These are phyloP conservation scores for Fusarium nurragi DNA, from an alignment of 2,329 filamentous ascomycete species.

Conservation along the genomic window DNA sequence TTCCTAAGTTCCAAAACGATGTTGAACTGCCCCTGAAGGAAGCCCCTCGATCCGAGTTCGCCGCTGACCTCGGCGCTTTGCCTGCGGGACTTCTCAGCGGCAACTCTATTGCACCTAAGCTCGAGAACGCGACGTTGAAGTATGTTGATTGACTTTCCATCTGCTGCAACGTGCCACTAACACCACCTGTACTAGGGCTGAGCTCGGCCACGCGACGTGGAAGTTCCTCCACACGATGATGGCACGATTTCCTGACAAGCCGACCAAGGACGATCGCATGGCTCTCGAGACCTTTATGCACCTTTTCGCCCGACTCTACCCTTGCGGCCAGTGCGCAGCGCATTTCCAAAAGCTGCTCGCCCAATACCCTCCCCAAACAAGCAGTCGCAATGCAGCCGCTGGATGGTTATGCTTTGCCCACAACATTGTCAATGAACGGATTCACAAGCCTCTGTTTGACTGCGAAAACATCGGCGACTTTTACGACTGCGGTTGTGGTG, in stretches of 20 bases:
- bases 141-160: constrained; percentile 49
- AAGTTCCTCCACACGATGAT: constrained; percentile 77
- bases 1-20: constrained; percentile 36
- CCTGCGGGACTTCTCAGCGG: constrained; percentile 67
- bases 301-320: constrained; percentile 74
- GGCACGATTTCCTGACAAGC: constrained; percentile 73
- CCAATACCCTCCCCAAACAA: constrained; percentile 72
- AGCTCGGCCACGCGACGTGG: constrained; percentile 75
- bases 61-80: constrained; percentile 54
- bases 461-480: constrained; percentile 75
- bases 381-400: constrained; percentile 69
- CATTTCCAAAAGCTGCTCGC: constrained; percentile 72
- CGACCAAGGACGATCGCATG: constrained; percentile 68
- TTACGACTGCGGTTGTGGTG: constrained; percentile 76
- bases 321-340: constrained; percentile 74
- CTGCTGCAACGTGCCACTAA: constrained; percentile 6
- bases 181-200: constrained; percentile 55
- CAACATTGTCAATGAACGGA: constrained; percentile 72
- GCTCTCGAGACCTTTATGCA: constrained; percentile 72
- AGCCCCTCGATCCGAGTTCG: constrained; percentile 44
- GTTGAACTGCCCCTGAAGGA: constrained; percentile 41
- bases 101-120: constrained; percentile 79
- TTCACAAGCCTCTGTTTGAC: constrained; percentile 70
- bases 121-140: constrained; percentile 86
- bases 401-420: constrained; percentile 76